Percentiles rank a stretch among this genome's conserved stretches.
phyloP scores from a whole-genome alignment of 2,329 filamentous ascomycete species.

The Camptophora hylomeconis region DNA sequence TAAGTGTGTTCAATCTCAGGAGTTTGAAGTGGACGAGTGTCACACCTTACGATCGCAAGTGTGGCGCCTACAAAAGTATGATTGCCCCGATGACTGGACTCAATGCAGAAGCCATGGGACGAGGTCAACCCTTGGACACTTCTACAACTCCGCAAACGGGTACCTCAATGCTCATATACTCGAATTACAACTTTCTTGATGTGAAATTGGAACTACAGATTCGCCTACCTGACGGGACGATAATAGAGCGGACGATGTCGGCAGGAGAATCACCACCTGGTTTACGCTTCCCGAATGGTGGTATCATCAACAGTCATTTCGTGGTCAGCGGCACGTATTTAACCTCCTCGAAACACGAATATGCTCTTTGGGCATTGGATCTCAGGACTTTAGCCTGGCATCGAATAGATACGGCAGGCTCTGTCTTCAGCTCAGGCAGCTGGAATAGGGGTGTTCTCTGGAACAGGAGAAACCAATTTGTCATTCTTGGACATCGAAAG shows the following conservation, averaged over 20 bases:
- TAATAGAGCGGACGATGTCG: slow-evolving; percentile 81
- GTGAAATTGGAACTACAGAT: slow-evolving; percentile 93
- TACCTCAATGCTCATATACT: slow-evolving; percentile 84
- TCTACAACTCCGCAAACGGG: slow-evolving; percentile 20
- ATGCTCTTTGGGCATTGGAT: slow-evolving; percentile 90
- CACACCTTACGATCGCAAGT: slow-evolving; percentile 74
- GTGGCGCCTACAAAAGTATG: slow-evolving; percentile 90
- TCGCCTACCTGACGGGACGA: slow-evolving; percentile 65
- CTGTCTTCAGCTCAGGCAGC: slow-evolving; percentile 89
- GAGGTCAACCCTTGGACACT: slow-evolving; percentile 12
- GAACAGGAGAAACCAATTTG: slow-evolving; percentile 87
- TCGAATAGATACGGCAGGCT: slow-evolving; percentile 86
- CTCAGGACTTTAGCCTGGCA: slow-evolving; percentile 82
- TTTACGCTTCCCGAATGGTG: slow-evolving; percentile 87
- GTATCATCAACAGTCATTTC: slow-evolving; percentile 89
- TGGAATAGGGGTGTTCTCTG: slow-evolving; percentile 95
- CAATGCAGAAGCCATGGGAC: slow-evolving; percentile 17
- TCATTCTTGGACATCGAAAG: slow-evolving; percentile 87
- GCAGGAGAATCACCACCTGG: slow-evolving; percentile 79
- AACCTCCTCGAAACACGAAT: slow-evolving; percentile 95
- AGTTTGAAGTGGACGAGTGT: slow-evolving; percentile 94
- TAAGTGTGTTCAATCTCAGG: slow-evolving; percentile 92
- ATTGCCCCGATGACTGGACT: slow-evolving; percentile 59
- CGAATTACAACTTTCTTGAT: slow-evolving; percentile 97
- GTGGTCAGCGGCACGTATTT: slow-evolving; percentile 95